Evolutionary conservation across 129 eudicot genomes (phyloP).

Genomic region (Chrysanthemum seticuspe): DNA sequence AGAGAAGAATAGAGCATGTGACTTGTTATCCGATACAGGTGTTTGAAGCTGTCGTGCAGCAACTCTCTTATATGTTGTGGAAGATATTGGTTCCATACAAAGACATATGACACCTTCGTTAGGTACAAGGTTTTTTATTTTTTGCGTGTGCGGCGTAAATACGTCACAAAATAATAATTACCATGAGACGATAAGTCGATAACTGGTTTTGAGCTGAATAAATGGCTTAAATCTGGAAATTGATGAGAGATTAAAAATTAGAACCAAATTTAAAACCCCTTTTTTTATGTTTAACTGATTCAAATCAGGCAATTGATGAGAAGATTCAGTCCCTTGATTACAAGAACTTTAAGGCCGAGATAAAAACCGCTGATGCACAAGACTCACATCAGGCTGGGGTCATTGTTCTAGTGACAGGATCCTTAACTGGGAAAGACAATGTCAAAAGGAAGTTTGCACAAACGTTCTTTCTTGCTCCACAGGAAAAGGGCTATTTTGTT

Average conservation of each 20-base stretch:
- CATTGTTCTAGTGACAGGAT: constrained; percentile 76
- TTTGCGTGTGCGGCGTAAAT: not conserved
- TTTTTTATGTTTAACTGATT: not conserved
- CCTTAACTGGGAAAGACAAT: constrained; percentile 77
- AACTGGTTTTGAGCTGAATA: not conserved
- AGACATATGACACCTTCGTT: not conserved
- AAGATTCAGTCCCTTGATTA: constrained; percentile 64
- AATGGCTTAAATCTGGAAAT: no score
- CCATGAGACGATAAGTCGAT: no score
- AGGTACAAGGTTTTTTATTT: not conserved
- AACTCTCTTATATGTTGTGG: no score
- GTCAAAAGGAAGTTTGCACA: constrained; percentile 66
- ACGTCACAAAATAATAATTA: not conserved
- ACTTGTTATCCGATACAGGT: no score
- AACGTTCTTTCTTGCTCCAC: constrained; percentile 86
- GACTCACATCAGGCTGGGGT: constrained; percentile 66
- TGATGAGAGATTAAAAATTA: no score
- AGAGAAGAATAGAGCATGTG: no score
- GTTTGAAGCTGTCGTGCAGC: no score
- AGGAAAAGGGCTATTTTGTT: constrained; percentile 80
- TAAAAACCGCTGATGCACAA: constrained; percentile 86
- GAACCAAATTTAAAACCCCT: no score
- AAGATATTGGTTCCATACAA: not conserved
- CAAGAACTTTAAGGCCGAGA: constrained; percentile 81
- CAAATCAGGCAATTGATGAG: constrained; percentile 63